A percentile compares a stretch with the other conserved stretches of the same genome.
Conservation (phyloP, 2,329 filamentous ascomycete genomes). For the Cadophora gregata region DNA sequence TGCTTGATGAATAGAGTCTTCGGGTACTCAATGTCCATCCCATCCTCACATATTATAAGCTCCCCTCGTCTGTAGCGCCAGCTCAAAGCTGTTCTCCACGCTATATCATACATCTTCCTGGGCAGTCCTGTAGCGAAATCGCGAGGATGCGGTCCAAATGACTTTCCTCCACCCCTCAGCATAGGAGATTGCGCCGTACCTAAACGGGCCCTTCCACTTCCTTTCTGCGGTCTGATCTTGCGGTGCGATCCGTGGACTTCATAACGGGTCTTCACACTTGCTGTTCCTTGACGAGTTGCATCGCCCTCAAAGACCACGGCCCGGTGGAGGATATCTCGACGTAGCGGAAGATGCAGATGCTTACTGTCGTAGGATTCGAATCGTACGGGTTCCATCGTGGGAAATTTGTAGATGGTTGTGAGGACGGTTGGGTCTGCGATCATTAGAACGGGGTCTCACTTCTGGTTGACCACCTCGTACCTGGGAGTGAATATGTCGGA, state of each 20-base stretch:
- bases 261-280: constrained; percentile 78
- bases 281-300: constrained; percentile 84
- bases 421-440: constrained; percentile 67
- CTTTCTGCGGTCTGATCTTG: constrained; percentile 89
- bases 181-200: constrained; percentile 85
- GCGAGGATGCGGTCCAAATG: constrained; percentile 87
- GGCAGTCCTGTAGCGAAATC: constrained; percentile 87
- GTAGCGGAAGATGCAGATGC: constrained; percentile 85
- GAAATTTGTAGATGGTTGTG: constrained; percentile 89
- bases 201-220: constrained; percentile 77
- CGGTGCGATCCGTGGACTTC: constrained; percentile 84
- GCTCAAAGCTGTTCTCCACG: constrained; percentile 91
- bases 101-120: constrained; percentile 91
- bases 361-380: constrained; percentile 80
- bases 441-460: constrained; percentile 22
- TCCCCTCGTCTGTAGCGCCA: constrained; percentile 90
- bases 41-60: constrained; percentile 82
- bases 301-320: constrained; percentile 94
- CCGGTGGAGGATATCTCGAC: constrained; percentile 89
- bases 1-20: constrained; percentile 65
- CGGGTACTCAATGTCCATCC: constrained; percentile 65
- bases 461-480: constrained; percentile 18
- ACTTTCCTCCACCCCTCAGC: constrained; percentile 82
- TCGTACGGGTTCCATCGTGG: constrained; percentile 80
- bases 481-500: constrained; percentile 24